A percentile compares a stretch with the other conserved stretches of the same genome.
Evolutionary conservation across 768 basidiomycete species (phyloP).

Genomic region (Dacryopinax spathularia): DNA sequence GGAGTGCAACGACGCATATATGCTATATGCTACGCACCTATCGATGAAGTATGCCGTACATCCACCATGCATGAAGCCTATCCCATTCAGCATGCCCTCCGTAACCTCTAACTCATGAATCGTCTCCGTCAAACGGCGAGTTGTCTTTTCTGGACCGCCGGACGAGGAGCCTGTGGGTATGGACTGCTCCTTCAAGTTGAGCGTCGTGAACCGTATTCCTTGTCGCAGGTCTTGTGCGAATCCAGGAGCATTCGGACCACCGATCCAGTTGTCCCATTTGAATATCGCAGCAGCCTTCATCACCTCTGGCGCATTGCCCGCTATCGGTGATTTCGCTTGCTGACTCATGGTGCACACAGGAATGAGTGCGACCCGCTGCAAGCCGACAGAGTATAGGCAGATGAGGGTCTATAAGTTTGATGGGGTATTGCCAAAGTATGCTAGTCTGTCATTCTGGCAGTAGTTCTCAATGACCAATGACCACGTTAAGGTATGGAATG

Average conservation of each 20-base stretch:
- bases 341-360: background rate
- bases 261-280: slow-evolving; percentile 2
- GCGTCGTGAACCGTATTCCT: background rate
- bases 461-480: too few species aligned
- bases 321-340: background rate
- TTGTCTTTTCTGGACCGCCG: background rate
- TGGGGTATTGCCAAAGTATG: too few species aligned
- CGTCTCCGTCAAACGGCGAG: background rate
- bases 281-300: background rate
- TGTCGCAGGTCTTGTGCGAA: background rate
- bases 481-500: too few species aligned
- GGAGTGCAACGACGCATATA: background rate
- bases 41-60: background rate
- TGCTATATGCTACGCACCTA: background rate
- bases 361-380: background rate
- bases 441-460: too few species aligned
- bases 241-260: background rate
- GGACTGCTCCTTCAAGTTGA: background rate
- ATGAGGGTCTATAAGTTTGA: too few species aligned
- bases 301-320: background rate
- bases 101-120: background rate
- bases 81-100: background rate
- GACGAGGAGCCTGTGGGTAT: background rate
- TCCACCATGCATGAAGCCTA: background rate
- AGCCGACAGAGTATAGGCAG: background rate